phyloP scores from a whole-genome alignment of 192 early-diverging fungal genomes.

The Backusella circina region DNA sequence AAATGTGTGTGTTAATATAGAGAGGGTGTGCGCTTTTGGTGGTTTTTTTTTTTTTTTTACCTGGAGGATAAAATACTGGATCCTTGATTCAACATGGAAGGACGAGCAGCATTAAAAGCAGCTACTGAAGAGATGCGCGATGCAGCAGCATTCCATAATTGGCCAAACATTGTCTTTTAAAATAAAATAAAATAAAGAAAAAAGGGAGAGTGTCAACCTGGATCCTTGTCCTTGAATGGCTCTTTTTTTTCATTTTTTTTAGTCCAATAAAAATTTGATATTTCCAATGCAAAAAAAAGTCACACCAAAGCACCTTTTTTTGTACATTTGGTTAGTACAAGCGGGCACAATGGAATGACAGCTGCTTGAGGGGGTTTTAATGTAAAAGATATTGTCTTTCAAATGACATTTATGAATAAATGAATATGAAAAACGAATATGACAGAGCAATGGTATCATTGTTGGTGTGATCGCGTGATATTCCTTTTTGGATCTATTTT shows the following conservation, averaged over 20 bases:
- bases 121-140: background rate
- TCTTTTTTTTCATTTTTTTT: background rate
- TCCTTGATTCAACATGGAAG: background rate
- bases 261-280: background rate
- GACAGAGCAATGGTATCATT: background rate
- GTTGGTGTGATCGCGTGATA: background rate
- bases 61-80: slow-evolving; percentile 7
- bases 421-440: too few relatives aligned
- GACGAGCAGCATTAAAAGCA: background rate
- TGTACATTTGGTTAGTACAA: background rate
- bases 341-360: background rate
- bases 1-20: too few relatives aligned
- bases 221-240: background rate
- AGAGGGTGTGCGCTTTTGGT: too few relatives aligned
- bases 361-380: too few relatives aligned
- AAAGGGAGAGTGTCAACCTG: background rate
- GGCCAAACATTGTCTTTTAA: slow-evolving; percentile 9
- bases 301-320: background rate
- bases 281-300: background rate
- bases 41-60: background rate
- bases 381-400: too few relatives aligned
- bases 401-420: too few relatives aligned
- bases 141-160: slow-evolving; percentile 9
- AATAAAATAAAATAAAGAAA: background rate
- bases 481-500: background rate